A percentile compares a stretch with the other conserved stretches of the same genome.
phyloP scores from a whole-genome alignment of 768 basidiomycete genomes.

The Collybia nuda region DNA sequence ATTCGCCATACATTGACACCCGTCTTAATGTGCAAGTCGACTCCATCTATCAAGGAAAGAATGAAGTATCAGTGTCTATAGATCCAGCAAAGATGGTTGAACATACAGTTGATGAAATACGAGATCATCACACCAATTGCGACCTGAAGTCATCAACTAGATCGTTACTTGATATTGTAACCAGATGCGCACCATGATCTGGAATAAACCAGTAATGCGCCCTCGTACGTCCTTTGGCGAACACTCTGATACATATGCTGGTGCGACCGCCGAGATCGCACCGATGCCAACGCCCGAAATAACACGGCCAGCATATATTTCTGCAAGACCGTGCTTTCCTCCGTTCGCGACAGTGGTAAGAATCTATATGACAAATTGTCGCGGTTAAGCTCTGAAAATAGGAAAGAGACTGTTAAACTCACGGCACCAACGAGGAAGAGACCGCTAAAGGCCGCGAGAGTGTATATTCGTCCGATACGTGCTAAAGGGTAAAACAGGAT shows the following conservation, averaged over 20 bases:
- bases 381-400: background rate
- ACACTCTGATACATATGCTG: slow-evolving; percentile 86
- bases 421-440: slow-evolving; percentile 78
- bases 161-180: background rate
- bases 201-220: slow-evolving; percentile 83
- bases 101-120: slow-evolving; percentile 77
- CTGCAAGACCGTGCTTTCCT: slow-evolving; percentile 54
- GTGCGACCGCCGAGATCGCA: slow-evolving; percentile 77
- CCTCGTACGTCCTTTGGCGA: slow-evolving; percentile 86
- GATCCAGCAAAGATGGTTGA: background rate
- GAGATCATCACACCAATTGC: slow-evolving; percentile 85
- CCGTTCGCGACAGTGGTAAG: slow-evolving; percentile 64
- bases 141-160: slow-evolving; percentile 30
- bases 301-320: slow-evolving; percentile 82
- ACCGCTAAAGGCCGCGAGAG: slow-evolving; percentile 56
- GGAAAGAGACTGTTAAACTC: slow-evolving; percentile 14
- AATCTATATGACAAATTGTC: slow-evolving; percentile 39
- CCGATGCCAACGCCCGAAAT: slow-evolving; percentile 85
- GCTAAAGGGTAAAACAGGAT: slow-evolving; percentile 31
- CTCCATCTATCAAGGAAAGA: slow-evolving; percentile 43
- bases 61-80: background rate
- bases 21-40: slow-evolving; percentile 50
- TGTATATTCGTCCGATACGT: slow-evolving; percentile 63
- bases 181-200: slow-evolving; percentile 60
- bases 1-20: slow-evolving; percentile 63